Percentiles rank a stretch among this genome's conserved stretches.
Conservation (phyloP, 2,329 filamentous ascomycete genomes). For the Aureobasidium mangrovei region DNA sequence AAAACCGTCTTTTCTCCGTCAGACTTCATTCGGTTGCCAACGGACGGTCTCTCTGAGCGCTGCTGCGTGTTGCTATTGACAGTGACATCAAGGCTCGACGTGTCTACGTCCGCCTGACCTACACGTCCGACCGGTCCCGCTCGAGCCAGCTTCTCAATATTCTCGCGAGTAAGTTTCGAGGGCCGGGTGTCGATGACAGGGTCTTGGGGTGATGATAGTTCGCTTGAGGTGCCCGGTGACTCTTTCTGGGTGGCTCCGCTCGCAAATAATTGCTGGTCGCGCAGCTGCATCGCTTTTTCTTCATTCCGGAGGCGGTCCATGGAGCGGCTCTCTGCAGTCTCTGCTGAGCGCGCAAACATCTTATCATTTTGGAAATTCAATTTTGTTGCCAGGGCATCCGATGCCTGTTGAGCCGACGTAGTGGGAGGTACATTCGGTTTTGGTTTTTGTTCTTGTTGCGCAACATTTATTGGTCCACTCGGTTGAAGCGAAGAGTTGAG, state of each 20-base stretch:
- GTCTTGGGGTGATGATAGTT: conserved; percentile 10
- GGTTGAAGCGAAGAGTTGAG: neutral
- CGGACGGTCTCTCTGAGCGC: neutral
- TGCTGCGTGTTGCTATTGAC: neutral
- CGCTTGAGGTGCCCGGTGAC: conserved; percentile 17
- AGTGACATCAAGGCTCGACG: conserved; percentile 12
- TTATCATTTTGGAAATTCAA: conserved; percentile 29
- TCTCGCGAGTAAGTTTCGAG: conserved; percentile 23
- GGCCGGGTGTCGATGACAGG: neutral
- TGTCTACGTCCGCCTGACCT: conserved; percentile 4
- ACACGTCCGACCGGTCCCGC: neutral
- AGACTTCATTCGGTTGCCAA: conserved; percentile 6
- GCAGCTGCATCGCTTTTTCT: conserved; percentile 45
- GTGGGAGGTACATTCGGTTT: neutral
- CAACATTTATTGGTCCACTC: neutral
- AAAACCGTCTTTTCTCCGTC: conserved; percentile 11
- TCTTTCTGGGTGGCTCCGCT: conserved; percentile 33
- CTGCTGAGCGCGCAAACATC: conserved; percentile 32
- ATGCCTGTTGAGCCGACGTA: neutral
- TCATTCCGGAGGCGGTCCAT: conserved; percentile 42
- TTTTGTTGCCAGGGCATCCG: conserved; percentile 16
- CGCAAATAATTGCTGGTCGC: conserved; percentile 48
- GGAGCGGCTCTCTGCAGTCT: conserved; percentile 38
- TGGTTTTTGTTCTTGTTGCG: neutral
- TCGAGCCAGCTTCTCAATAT: conserved; percentile 25